phyloP scores from a whole-genome alignment of 768 basidiomycete genomes.

The Psilocybe subaeruginosa region DNA sequence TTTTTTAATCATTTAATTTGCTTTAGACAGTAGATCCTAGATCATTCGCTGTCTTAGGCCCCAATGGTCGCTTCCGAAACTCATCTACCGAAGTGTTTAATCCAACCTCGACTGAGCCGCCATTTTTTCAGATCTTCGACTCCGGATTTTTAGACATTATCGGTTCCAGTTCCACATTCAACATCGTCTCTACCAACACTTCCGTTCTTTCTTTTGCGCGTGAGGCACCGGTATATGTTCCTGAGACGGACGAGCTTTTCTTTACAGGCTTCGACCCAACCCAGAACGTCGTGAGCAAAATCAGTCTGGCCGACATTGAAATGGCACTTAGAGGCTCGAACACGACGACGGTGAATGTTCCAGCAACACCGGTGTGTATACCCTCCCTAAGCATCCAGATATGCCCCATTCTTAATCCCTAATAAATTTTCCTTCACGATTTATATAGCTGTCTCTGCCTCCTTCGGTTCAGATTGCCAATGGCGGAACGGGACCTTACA shows the following conservation, averaged over 20 bases:
- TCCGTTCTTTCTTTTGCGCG: background rate
- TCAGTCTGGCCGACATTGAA: background rate
- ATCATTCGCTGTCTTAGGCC: background rate
- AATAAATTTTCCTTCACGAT: background rate
- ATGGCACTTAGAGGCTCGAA: background rate
- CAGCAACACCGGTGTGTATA: background rate
- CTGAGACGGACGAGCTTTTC: background rate
- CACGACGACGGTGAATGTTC: background rate
- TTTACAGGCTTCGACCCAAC: background rate
- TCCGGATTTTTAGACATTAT: background rate
- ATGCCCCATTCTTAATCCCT: no score
- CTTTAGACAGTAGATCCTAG: background rate
- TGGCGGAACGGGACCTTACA: background rate
- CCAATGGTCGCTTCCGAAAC: background rate
- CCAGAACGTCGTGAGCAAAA: background rate
- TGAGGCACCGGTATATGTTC: background rate
- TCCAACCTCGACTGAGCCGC: background rate
- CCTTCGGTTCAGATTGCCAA: background rate
- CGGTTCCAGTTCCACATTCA: background rate
- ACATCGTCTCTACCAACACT: background rate
- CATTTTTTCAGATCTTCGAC: constrained; percentile 1
- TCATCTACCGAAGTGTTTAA: background rate
- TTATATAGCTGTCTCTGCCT: background rate
- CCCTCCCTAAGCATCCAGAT: background rate
- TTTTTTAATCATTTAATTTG: background rate